These are phyloP conservation scores for Hamigera avellanea DNA, from an alignment of 495 filamentous ascomycete species.

Conservation along the genomic window DNA sequence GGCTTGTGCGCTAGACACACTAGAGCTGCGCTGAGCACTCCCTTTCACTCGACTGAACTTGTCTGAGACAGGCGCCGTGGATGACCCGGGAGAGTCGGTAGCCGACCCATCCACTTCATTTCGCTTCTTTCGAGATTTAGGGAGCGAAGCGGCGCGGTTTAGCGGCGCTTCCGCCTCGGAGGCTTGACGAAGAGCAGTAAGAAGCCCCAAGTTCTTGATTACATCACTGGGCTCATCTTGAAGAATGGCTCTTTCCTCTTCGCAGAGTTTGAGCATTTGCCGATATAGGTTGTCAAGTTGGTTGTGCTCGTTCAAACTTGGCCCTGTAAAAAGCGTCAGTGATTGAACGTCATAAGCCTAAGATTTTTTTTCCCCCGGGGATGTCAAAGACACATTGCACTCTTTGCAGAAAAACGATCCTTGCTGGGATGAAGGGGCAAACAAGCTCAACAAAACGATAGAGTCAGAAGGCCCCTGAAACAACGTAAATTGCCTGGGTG, in stretches of 20 bases:
- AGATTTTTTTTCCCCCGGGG: too few species aligned
- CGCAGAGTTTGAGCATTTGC: conserved; percentile 50
- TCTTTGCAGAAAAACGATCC: too few species aligned
- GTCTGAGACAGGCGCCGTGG: conserved; percentile 32
- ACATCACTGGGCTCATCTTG: conserved; percentile 47
- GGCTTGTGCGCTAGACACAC: conserved; percentile 37
- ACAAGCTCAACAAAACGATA: too few species aligned
- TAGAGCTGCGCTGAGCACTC: conserved; percentile 40
- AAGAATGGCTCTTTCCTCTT: conserved; percentile 48
- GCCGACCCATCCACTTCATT: conserved; percentile 59
- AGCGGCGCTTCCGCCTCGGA: conserved; percentile 46
- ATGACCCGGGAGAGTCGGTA: conserved; percentile 59
- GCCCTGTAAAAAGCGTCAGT: conserved; percentile 13
- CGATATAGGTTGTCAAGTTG: conserved; percentile 48
- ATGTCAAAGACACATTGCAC: too few species aligned
- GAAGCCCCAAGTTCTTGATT: conserved; percentile 46
- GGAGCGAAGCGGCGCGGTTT: conserved; percentile 29
- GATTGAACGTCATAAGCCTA: neutral
- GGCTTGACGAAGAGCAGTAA: conserved; percentile 47
- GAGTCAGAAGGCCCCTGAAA: too few species aligned
- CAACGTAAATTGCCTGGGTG: too few species aligned
- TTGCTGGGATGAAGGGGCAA: too few species aligned
- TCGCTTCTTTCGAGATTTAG: conserved; percentile 50
- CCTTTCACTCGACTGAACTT: conserved; percentile 36
- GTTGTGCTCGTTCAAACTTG: conserved; percentile 28